These are phyloP conservation scores for Xylariomycetidae sp. DNA, from an alignment of 2,329 filamentous ascomycete genomes.

Conservation along the genomic window DNA sequence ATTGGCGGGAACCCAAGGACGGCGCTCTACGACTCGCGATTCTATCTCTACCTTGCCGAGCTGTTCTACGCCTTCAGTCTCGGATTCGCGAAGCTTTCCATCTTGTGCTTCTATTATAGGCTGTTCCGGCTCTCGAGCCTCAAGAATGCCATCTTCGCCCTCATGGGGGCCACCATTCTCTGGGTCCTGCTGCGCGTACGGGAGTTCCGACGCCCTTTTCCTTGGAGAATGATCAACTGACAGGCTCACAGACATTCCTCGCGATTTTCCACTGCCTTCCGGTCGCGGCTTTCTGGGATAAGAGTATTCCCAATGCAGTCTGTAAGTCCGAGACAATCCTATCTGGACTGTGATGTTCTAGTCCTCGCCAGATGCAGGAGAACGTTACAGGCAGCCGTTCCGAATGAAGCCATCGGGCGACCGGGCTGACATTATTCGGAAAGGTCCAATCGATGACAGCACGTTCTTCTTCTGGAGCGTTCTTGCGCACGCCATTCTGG, in stretches of 20 bases:
- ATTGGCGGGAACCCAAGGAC: background rate
- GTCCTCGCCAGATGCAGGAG: too few species aligned
- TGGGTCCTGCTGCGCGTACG: background rate
- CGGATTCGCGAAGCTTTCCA: background rate
- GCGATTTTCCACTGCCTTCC: background rate
- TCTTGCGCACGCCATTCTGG: background rate
- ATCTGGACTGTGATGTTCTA: background rate
- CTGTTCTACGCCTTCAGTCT: background rate
- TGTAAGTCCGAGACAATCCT: background rate
- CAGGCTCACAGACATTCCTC: background rate
- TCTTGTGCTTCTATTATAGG: background rate
- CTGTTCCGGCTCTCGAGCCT: background rate
- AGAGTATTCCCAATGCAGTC: background rate
- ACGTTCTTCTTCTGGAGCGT: background rate
- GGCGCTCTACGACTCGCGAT: background rate
- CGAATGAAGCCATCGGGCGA: too few species aligned
- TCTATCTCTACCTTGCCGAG: background rate
- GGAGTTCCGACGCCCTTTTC: background rate
- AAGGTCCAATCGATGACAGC: background rate
- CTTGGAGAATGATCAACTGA: background rate
- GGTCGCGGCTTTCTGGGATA: background rate
- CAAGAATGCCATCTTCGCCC: background rate
- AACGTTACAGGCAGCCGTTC: too few species aligned
- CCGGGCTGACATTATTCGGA: too few species aligned
- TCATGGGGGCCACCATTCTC: background rate